These are phyloP conservation scores for Aspergillus egyptiacus DNA, from an alignment of 495 filamentous ascomycete genomes.

Conservation along the genomic window DNA sequence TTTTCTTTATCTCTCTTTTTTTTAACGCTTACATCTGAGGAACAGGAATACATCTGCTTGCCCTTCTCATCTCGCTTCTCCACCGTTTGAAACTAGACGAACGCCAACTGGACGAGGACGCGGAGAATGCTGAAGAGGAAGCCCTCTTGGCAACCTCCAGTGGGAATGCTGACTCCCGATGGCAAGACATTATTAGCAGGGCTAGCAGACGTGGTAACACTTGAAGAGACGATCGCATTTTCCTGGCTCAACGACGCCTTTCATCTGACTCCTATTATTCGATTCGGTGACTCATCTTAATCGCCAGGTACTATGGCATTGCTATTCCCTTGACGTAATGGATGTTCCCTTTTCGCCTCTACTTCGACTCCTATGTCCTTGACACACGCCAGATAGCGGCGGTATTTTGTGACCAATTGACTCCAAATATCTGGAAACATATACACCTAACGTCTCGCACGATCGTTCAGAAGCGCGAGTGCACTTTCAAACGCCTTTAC, in stretches of 20 bases:
- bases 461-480: conserved; percentile 55
- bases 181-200: conserved; percentile 75
- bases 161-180: conserved; percentile 72
- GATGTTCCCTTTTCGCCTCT: too few relatives aligned
- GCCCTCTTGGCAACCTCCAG: conserved; percentile 77
- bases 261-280: not conserved
- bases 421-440: not conserved
- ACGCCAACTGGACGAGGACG: conserved; percentile 74
- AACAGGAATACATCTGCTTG: conserved; percentile 64
- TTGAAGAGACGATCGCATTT: not conserved
- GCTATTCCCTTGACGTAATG: not conserved
- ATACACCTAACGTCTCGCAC: conserved; percentile 18
- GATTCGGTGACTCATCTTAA: not conserved
- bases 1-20: too few relatives aligned
- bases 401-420: too few relatives aligned
- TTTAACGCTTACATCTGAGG: not conserved
- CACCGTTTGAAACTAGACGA: conserved; percentile 71
- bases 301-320: not conserved
- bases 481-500: conserved; percentile 78
- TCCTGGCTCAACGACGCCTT: not conserved
- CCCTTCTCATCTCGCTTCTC: conserved; percentile 70
- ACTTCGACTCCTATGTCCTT: too few relatives aligned
- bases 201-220: conserved; percentile 18
- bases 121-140: conserved; percentile 93
- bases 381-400: too few relatives aligned